phyloP scores from a whole-genome alignment of 1,284 basidiomycete species.

The Sanguinoderma infundibulare region DNA sequence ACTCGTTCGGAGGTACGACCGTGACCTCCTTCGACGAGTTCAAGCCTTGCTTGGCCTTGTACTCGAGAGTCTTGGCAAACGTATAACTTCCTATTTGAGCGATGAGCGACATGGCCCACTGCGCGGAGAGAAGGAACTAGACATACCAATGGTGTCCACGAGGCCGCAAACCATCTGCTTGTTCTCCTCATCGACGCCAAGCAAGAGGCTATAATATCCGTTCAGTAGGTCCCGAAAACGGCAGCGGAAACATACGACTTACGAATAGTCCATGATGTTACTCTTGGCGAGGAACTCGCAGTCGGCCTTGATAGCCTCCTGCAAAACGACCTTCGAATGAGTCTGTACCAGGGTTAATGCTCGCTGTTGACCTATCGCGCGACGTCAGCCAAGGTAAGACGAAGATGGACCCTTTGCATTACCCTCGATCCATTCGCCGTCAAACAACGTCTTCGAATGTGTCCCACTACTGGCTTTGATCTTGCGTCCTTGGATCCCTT shows the following conservation, averaged over 20 bases:
- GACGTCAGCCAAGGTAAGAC: background rate
- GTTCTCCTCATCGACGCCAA: conserved; percentile 66
- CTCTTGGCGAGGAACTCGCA: conserved; percentile 73
- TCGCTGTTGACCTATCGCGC: conserved; percentile 58
- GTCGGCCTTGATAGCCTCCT: conserved; percentile 69
- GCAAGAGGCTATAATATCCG: conserved; percentile 52
- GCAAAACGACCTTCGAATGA: conserved; percentile 70
- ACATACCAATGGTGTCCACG: conserved; percentile 77
- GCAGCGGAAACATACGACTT: conserved; percentile 33
- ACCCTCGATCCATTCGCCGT: conserved; percentile 85
- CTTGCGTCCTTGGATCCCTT: conserved; percentile 76
- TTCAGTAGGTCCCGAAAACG: background rate
- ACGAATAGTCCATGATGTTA: conserved; percentile 88
- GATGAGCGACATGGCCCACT: background rate
- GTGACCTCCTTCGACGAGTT: conserved; percentile 69
- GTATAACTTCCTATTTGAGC: conserved; percentile 65
- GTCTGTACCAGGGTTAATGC: conserved; percentile 68
- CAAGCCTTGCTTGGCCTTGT: conserved; percentile 75
- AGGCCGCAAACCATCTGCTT: conserved; percentile 76
- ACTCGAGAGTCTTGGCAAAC: conserved; percentile 78
- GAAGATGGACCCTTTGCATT: conserved; percentile 3
- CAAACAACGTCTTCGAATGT: conserved; percentile 66
- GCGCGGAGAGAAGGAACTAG: background rate
- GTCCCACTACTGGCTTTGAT: conserved; percentile 51
- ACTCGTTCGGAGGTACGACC: conserved; percentile 72